Base-by-base conservation (phyloP, 2,329 filamentous ascomycete genomes). In the Hortaea werneckii region DNA sequence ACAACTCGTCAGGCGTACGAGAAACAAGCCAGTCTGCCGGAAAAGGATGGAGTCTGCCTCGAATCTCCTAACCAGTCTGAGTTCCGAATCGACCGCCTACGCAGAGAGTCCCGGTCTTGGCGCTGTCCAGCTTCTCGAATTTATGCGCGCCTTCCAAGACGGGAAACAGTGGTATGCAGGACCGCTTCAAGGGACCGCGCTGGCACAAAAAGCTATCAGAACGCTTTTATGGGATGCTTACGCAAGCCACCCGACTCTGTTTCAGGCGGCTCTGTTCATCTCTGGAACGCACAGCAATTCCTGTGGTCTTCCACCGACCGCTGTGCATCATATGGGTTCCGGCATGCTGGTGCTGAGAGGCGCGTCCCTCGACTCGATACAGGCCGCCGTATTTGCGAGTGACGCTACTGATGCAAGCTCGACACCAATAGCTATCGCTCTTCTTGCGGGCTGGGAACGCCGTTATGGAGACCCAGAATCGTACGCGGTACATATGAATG, bases 391-490 rank as follows among this genome's bases (percentile, higher is more conserved):
- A 9, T 13, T 47, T n/a, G 44, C 50, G 6, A 41, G 43, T 20
- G 40, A 40, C 6, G 41, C 45, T 4, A 46, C 42, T 12, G n/a
- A 34, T n/a, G 51, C 50, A 11, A 45, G 49, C 32, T 41, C 50
- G 37, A 49, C 52, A 5, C 52, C 53, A 6, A 40, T 57, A 8
- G 51, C 53, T 0, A 52, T 57, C 10, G 55, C 55, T 6, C 42
- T 57, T 5, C 48, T 57, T 10, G 55, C 55, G 20, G 55, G 54
- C 8, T 57, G 55, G 55, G 55, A 57, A 35, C 47, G 50, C 6
- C 48, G 50, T 5, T 57, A 50, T 13, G 55, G 55, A 8, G 55
- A 57, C 28, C 40, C 29, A 4, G 30, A 48, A 27, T 51, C 49
- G 2, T 56, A 53, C 41, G 47, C 50, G 9, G 43, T 56, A 4